Base-by-base conservation (phyloP, 2,329 filamentous ascomycete genomes). In the Septoria petroselini region DNA sequence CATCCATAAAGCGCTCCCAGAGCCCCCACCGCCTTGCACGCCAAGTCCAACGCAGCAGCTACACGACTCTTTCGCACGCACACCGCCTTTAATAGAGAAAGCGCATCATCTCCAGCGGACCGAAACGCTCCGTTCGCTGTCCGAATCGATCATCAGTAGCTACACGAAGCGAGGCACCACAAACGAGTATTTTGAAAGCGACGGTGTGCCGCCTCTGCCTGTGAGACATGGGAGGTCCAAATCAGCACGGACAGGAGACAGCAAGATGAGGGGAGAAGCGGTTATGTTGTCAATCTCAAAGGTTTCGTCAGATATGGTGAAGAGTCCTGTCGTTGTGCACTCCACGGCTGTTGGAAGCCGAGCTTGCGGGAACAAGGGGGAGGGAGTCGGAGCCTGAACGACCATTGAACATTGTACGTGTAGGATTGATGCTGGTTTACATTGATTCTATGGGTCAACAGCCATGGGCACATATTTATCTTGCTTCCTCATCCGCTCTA, bases 71-170 rank as follows among this genome's bases (percentile, higher is more conserved):
- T 4, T 19, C 40, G 19, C 7, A 11, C 11, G 12, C 27, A 25
- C 9, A 19, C 7, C 21, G n/a, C 15, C 58, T 50, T 25, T 43
- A 14, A 12, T 55, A 14, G 31, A 34, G 11, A 38, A 35, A 5
- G 23, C 41, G n/a, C n/a, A n/a, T 4, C 38, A 40, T 3, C 50
- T 50, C 1, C 50, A 51, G 14, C 49, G 63, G 37, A 58, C 49
- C 9, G 58, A 61, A 33, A 67, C 64, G n/a, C 21, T 61, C 9
- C 58, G 64, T 15, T 65, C 61, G 19, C 41, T 66, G 12, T 62
- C 62, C 1, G 63, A 65, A 9, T 62, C 58, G n/a, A 67, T 67
- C 35, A 65, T 66, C 17, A 63, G 62, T 11, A 60, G 58, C 19
- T 66, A 66, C 25, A 58, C 61, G 7, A 60, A 65, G 25, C 54